A percentile compares a stretch with the other conserved stretches of the same genome.
Conservation (phyloP, 768 basidiomycete species). For the Lentinula raphanica region DNA sequence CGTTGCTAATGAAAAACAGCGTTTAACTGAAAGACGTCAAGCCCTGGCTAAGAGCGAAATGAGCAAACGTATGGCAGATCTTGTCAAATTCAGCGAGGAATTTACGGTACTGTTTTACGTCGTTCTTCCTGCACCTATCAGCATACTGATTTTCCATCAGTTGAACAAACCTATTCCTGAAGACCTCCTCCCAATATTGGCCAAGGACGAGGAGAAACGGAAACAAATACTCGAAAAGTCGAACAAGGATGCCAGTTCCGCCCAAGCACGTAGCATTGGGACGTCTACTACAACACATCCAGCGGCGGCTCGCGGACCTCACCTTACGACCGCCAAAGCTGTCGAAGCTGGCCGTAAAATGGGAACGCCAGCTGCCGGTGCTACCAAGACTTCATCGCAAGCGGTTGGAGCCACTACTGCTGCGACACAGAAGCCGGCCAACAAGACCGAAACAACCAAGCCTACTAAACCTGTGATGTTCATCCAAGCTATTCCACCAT, state of each 20-base stretch:
- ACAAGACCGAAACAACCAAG: slow-evolving; percentile 24
- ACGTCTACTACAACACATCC: slow-evolving; percentile 26
- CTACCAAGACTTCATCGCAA: slow-evolving; percentile 23
- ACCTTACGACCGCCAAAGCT: slow-evolving; percentile 32
- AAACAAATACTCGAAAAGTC: slow-evolving; percentile 77
- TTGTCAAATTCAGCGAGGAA: slow-evolving; percentile 86
- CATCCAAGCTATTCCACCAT: slow-evolving; percentile 89
- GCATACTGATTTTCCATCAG: slow-evolving; percentile 29
- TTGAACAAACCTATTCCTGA: slow-evolving; percentile 94
- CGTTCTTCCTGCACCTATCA: background rate
- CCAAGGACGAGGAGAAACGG: slow-evolving; percentile 92
- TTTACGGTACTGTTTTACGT: slow-evolving; percentile 75
- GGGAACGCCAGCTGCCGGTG: slow-evolving; percentile 14
- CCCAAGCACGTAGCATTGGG: slow-evolving; percentile 67
- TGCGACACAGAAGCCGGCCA: slow-evolving; percentile 26
- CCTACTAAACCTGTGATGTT: slow-evolving; percentile 56
- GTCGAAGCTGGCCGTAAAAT: slow-evolving; percentile 23
- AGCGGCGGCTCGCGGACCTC: slow-evolving; percentile 24
- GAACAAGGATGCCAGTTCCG: slow-evolving; percentile 57
- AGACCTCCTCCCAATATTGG: slow-evolving; percentile 86
- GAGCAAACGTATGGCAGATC: slow-evolving; percentile 90
- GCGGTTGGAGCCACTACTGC: slow-evolving; percentile 16
- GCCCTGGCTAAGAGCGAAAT: slow-evolving; percentile 87
- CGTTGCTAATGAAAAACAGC: slow-evolving; percentile 86
- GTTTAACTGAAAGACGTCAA: slow-evolving; percentile 86